Conservation (phyloP, 148 eudicot genomes). For the Talinum fruticosum region DNA sequence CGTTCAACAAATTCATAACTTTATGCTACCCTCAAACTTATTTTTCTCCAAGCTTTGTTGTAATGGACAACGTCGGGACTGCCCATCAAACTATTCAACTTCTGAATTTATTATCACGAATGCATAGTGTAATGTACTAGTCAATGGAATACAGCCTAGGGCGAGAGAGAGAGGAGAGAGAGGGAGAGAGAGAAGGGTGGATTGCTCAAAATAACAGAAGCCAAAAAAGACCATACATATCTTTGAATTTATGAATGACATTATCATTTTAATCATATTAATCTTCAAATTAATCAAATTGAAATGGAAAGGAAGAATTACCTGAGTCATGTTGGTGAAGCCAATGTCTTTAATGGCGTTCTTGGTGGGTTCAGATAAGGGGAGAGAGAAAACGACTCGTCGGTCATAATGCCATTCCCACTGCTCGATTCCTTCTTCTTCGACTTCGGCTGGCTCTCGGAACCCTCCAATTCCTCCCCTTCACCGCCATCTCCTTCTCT, state of each 20-base stretch:
- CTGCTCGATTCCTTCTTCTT: slow-evolving; percentile 31
- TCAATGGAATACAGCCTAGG: too few relatives aligned
- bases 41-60: too few relatives aligned
- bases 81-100: too few relatives aligned
- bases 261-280: too few relatives aligned
- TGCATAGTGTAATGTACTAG: too few relatives aligned
- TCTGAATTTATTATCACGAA: too few relatives aligned
- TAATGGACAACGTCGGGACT: too few relatives aligned
- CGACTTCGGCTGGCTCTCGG: slow-evolving; percentile 12
- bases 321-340: slow-evolving; percentile 78
- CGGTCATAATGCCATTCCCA: slow-evolving; percentile 76
- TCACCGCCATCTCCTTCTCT: slow-evolving; percentile 8
- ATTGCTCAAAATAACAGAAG: too few relatives aligned
- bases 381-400: slow-evolving; percentile 46
- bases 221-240: neutral
- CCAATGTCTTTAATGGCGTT: slow-evolving; percentile 52
- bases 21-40: too few relatives aligned
- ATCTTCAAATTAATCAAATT: neutral
- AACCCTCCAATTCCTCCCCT: neutral
- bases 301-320: slow-evolving; percentile 7
- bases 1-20: too few relatives aligned
- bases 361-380: slow-evolving; percentile 52
- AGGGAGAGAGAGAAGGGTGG: too few relatives aligned
- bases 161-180: too few relatives aligned
- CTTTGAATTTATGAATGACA: neutral